phyloP scores from a whole-genome alignment of 306 rosid genomes.

The Hippophae gyantsensis region DNA sequence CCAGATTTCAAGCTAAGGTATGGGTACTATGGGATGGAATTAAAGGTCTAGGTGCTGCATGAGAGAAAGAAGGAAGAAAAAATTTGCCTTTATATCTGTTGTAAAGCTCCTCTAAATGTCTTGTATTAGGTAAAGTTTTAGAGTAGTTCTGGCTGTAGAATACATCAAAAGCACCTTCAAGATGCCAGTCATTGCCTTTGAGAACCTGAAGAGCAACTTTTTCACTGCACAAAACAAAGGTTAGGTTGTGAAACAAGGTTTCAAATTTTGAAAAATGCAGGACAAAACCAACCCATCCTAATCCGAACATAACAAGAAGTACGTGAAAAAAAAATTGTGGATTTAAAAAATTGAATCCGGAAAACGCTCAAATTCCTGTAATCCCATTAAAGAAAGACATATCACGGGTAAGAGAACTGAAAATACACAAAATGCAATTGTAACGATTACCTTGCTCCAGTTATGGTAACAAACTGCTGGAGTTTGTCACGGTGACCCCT shows the following conservation, averaged over 20 bases:
- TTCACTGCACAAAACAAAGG: constrained; percentile 48
- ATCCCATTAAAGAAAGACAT: too few species aligned
- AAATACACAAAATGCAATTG: constrained; percentile 6
- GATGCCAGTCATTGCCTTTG: constrained; percentile 93
- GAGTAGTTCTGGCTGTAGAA: constrained; percentile 92
- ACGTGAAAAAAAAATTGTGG: too few species aligned
- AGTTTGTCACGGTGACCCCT: constrained; percentile 93
- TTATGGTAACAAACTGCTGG: constrained; percentile 87
- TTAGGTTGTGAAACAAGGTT: background rate
- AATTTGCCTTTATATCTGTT: constrained; percentile 91
- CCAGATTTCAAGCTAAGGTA: background rate
- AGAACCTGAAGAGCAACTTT: constrained; percentile 70
- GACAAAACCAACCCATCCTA: too few species aligned
- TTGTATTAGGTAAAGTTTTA: constrained; percentile 35
- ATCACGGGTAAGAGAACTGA: too few species aligned
- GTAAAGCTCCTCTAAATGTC: constrained; percentile 93
- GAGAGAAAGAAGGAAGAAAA: constrained; percentile 3
- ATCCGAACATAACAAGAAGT: too few species aligned
- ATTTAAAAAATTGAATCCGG: too few species aligned
- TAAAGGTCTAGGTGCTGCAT: background rate
- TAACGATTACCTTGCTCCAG: constrained; percentile 65
- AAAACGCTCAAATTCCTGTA: too few species aligned
- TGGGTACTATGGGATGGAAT: background rate
- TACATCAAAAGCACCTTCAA: constrained; percentile 94
- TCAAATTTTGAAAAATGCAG: too few species aligned